A percentile compares a stretch with the other conserved stretches of the same genome.
Conservation (phyloP, 768 basidiomycete genomes). For the Asterophora parasitica region DNA sequence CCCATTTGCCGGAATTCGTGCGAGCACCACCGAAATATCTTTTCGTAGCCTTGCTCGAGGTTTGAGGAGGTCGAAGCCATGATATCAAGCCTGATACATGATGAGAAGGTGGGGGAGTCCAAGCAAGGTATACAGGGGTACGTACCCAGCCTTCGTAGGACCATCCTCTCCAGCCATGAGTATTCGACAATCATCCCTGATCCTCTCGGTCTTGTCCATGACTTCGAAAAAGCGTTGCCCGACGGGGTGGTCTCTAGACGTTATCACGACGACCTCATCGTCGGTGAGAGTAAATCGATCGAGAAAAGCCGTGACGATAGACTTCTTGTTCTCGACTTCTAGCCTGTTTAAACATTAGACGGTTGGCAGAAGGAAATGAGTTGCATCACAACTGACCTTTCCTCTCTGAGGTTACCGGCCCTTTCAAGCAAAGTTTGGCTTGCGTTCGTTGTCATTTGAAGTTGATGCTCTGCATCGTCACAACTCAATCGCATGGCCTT, state of each 20-base stretch:
- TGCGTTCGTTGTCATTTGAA: slow-evolving; percentile 68
- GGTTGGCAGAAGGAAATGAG: neutral
- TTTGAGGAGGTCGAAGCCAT: slow-evolving; percentile 77
- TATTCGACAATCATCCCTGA: slow-evolving; percentile 80
- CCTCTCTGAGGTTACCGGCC: slow-evolving; percentile 69
- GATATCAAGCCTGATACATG: slow-evolving; percentile 67
- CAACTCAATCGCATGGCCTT: slow-evolving; percentile 76
- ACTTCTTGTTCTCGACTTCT: slow-evolving; percentile 63
- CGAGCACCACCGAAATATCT: slow-evolving; percentile 79
- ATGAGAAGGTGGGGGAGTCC: neutral
- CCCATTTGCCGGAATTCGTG: slow-evolving; percentile 82
- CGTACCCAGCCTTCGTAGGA: slow-evolving; percentile 69
- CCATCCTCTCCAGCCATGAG: slow-evolving; percentile 84
- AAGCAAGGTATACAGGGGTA: neutral
- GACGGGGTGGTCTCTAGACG: slow-evolving; percentile 74
- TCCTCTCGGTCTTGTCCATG: slow-evolving; percentile 81
- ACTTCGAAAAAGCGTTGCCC: slow-evolving; percentile 73
- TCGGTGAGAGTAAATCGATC: slow-evolving; percentile 78
- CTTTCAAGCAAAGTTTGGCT: slow-evolving; percentile 79
- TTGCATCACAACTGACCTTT: slow-evolving; percentile 46
- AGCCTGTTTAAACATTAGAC: slow-evolving; percentile 37
- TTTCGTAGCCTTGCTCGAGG: slow-evolving; percentile 87
- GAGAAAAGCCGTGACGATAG: slow-evolving; percentile 77
- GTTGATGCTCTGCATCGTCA: slow-evolving; percentile 75
- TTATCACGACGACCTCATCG: slow-evolving; percentile 67